Percentiles rank a stretch among this genome's conserved stretches.
phyloP scores from a whole-genome alignment of 2,329 filamentous ascomycete species.

The Fusarium subtropicale region DNA sequence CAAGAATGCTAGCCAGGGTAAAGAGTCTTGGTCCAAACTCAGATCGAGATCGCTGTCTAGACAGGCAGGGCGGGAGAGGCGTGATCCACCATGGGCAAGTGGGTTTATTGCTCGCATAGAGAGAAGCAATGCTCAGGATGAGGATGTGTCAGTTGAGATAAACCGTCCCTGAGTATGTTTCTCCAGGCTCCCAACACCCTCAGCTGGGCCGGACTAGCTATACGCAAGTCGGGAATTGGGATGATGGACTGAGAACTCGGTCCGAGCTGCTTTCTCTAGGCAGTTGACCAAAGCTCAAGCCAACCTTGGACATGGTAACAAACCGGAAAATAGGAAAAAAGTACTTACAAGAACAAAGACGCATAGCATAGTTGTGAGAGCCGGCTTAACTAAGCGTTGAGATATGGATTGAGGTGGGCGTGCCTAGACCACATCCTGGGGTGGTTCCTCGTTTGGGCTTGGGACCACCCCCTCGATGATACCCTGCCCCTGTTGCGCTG shows the following conservation, averaged over 20 bases:
- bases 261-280: constrained; percentile 9
- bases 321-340: constrained; percentile 14
- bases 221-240: constrained; percentile 3
- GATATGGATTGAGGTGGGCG: constrained; percentile 22
- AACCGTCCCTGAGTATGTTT: constrained; percentile 41
- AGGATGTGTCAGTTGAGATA: constrained; percentile 38
- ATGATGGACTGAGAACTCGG: constrained; percentile 23
- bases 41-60: constrained; percentile 46
- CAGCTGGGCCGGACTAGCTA: constrained; percentile 28
- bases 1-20: constrained; percentile 51
- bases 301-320: constrained; percentile 2
- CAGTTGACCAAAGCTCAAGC: constrained; percentile 21
- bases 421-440: constrained; percentile 8
- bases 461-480: constrained; percentile 23
- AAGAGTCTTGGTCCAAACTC: constrained; percentile 11
- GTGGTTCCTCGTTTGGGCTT: constrained; percentile 1
- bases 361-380: constrained; percentile 2
- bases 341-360: constrained; percentile 29
- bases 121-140: constrained; percentile 35
- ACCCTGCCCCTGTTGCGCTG: constrained; percentile 11
- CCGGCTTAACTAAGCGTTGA: constrained; percentile 16
- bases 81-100: constrained; percentile 42
- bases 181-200: constrained; percentile 33
- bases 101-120: constrained; percentile 46
- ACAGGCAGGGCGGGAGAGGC: constrained; percentile 47